Base-by-base conservation (phyloP, 306 rosid genomes). In the Prinsepia uniflora region DNA sequence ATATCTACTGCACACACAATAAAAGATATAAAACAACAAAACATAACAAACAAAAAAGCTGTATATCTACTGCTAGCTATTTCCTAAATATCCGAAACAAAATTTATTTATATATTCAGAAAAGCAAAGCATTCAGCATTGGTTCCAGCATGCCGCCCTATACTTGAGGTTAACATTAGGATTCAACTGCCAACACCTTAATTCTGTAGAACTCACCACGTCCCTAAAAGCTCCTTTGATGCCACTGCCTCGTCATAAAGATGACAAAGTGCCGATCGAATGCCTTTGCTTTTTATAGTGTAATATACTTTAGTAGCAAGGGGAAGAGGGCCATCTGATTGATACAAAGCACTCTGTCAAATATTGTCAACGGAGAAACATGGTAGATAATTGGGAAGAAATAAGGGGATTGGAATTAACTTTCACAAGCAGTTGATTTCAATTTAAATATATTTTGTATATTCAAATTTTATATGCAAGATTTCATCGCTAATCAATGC, bases 241-340 rank as follows among this genome's bases (percentile, higher is more conserved):
- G 80, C 68, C 76, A 84, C 86, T 56, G 84, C 69, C 77, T 87
- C 89, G 61, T 73, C 71, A 81, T 89, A 91, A 43, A 89, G 84
- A 79, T 83, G 85, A 48, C 80, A 82, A 72, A 94, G 84, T 48
- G 86, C 78, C 55, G 92, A 81, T 57, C 96, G 97, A 44, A 91
- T 72, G 15, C 96, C 83, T 72, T 82, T 86, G 76, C 78, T 81
- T 86, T 86, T 87, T 79, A 87, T 95, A 14, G 96, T 89, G 87
- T 87, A 91, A 76, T 89, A 94, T 47, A 89, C 81, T 86, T 88
- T 94, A 17, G 97, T 86, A 49, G 97, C 99, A 70, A 94, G 96
- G 57, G 99, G 99, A 74, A 77, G 84, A 48, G 96, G 96, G 73
- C 75, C 70, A 72, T 86, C 97, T 94, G 87, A 62, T 82, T 52